phyloP scores from a whole-genome alignment of 1,284 basidiomycete species.

The Leccinum pachyderme region DNA sequence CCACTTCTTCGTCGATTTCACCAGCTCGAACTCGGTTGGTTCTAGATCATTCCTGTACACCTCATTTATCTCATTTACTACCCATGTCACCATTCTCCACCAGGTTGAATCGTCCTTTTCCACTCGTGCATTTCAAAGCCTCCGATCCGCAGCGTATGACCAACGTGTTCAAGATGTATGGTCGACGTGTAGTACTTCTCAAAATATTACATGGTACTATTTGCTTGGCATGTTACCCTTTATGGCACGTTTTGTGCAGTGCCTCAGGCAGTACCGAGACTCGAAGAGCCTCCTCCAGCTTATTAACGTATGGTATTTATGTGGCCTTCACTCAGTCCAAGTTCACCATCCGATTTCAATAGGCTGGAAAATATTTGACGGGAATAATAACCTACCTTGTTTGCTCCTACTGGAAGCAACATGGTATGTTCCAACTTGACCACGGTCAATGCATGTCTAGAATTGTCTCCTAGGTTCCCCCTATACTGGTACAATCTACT shows the following conservation, averaged over 20 bases:
- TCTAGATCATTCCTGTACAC: neutral
- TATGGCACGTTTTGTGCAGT: slow-evolving; percentile 78
- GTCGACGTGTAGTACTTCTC: slow-evolving; percentile 14
- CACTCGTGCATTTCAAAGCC: neutral
- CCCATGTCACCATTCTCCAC: neutral
- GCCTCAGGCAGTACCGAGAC: slow-evolving; percentile 82
- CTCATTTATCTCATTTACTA: neutral
- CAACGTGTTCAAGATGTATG: slow-evolving; percentile 15
- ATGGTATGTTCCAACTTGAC: slow-evolving; percentile 6
- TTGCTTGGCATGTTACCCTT: slow-evolving; percentile 60
- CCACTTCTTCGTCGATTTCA: slow-evolving; percentile 1
- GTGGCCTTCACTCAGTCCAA: neutral
- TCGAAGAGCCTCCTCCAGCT: slow-evolving; percentile 75
- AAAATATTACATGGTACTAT: slow-evolving; percentile 58
- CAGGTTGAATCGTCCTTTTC: neutral
- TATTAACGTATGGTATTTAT: slow-evolving; percentile 66
- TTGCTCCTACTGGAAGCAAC: slow-evolving; percentile 73
- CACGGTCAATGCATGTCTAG: neutral
- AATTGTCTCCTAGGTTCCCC: slow-evolving; percentile 14
- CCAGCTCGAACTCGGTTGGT: neutral
- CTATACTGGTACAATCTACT: slow-evolving; percentile 49
- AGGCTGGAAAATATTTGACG: slow-evolving; percentile 80
- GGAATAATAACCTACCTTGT: slow-evolving; percentile 64
- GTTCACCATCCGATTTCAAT: slow-evolving; percentile 5
- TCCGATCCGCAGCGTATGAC: slow-evolving; percentile 12